These are phyloP conservation scores for Myxozyma mucilagina DNA, from an alignment of 805 yeast species.

Conservation along the genomic window DNA sequence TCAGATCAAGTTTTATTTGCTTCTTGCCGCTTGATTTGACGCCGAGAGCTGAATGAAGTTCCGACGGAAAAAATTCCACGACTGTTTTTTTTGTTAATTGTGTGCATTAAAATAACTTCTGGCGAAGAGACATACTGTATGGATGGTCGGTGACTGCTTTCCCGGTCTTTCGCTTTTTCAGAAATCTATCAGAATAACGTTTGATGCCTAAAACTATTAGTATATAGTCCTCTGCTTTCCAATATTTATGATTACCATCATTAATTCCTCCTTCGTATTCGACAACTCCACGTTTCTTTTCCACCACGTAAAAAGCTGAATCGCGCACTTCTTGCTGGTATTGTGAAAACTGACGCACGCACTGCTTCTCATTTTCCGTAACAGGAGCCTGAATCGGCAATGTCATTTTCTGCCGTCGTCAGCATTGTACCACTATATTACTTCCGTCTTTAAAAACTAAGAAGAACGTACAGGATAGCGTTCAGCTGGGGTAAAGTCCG, in stretches of 20 bases:
- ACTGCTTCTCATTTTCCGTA: conserved; percentile 28
- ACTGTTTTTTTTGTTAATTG: conserved; percentile 3
- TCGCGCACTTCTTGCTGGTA: conserved; percentile 29
- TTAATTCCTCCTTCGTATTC: conserved; percentile 32
- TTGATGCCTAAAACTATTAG: conserved; percentile 22
- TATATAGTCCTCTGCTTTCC: too few relatives aligned
- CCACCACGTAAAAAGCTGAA: conserved; percentile 31
- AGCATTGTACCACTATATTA: background rate
- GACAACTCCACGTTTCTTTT: conserved; percentile 17
- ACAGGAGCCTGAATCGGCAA: conserved; percentile 25
- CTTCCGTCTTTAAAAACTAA: background rate
- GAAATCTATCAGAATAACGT: conserved; percentile 34
- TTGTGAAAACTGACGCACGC: conserved; percentile 27
- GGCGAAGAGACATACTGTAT: conserved; percentile 16
- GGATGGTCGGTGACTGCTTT: conserved; percentile 32
- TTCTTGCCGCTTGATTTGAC: conserved; percentile 9
- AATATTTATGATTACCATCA: conserved; percentile 12
- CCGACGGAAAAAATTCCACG: conserved; percentile 29
- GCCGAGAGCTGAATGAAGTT: conserved; percentile 29
- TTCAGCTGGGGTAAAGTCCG: conserved; percentile 29
- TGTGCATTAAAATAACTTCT: background rate
- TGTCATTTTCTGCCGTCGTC: conserved; percentile 10
- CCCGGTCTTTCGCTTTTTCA: conserved; percentile 20
- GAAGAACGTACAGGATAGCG: conserved; percentile 25
- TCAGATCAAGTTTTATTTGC: conserved; percentile 18